A percentile compares a stretch with the other conserved stretches of the same genome.
Conservation (phyloP, 345 rosid species). For the Erodium maritimum region DNA sequence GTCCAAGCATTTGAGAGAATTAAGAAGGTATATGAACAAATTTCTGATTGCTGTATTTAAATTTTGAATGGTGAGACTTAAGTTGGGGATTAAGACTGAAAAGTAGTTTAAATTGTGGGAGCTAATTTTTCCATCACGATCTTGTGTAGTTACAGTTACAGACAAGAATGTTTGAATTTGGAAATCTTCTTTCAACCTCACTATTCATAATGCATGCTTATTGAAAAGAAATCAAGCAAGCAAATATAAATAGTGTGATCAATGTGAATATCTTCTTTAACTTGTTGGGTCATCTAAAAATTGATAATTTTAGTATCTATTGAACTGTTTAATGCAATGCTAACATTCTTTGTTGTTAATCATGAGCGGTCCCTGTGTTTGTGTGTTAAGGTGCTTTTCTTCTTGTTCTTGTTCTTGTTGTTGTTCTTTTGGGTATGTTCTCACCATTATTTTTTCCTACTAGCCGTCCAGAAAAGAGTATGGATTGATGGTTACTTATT, state of each 20-base stretch:
- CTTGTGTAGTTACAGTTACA: neutral
- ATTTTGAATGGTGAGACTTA: neutral
- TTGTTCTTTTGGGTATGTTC: neutral
- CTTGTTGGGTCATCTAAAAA: neutral
- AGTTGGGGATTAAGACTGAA: neutral
- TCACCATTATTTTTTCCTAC: slow-evolving; percentile 8
- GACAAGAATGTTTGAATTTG: neutral
- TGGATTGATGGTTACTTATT: slow-evolving; percentile 85
- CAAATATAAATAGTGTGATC: neutral
- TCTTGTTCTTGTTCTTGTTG: too few relatives aligned
- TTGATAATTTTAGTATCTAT: too few relatives aligned
- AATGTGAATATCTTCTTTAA: neutral
- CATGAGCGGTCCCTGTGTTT: too few relatives aligned
- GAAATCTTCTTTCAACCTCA: too few relatives aligned
- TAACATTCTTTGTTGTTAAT: neutral
- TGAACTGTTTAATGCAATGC: neutral
- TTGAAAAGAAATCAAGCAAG: neutral
- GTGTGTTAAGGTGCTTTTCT: too few relatives aligned
- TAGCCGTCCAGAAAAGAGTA: slow-evolving; percentile 97
- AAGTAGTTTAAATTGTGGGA: neutral
- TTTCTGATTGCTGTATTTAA: neutral
- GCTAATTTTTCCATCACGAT: neutral
- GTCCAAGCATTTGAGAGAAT: slow-evolving; percentile 70
- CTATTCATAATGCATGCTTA: too few relatives aligned
- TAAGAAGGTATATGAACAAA: slow-evolving; percentile 42